Conservation (phyloP, 2,329 filamentous ascomycete species). For the Ophiostoma ips region DNA sequence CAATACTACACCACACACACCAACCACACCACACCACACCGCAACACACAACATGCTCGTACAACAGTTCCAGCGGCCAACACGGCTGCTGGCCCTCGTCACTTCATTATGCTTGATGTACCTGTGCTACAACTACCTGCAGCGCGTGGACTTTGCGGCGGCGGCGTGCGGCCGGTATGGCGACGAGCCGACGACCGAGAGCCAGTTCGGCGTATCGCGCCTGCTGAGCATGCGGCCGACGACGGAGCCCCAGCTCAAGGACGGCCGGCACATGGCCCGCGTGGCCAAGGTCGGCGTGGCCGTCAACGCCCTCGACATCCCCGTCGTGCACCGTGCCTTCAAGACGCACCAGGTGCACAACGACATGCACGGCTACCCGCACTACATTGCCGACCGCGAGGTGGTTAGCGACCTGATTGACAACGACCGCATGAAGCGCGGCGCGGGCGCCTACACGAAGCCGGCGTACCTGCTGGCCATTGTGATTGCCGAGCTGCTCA, state of each 20-base stretch:
- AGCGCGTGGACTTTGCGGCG: slow-evolving; percentile 8
- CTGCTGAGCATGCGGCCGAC: slow-evolving; percentile 4
- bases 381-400: slow-evolving; percentile 21
- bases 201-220: slow-evolving; percentile 7
- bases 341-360: slow-evolving; percentile 23
- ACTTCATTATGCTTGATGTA: slow-evolving; percentile 10
- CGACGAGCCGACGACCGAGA: slow-evolving; percentile 1
- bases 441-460: slow-evolving; percentile 24
- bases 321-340: slow-evolving; percentile 20
- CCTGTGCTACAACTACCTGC: slow-evolving; percentile 12
- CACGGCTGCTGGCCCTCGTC: slow-evolving; percentile 12
- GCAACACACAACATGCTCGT: slow-evolving; percentile 8
- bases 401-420: slow-evolving; percentile 20
- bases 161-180: neutral
- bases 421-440: slow-evolving; percentile 16
- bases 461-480: slow-evolving; percentile 25
- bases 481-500: slow-evolving; percentile 25
- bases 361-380: slow-evolving; percentile 20
- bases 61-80: slow-evolving; percentile 13
- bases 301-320: slow-evolving; percentile 17
- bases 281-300: slow-evolving; percentile 16
- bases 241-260: neutral
- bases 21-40: neutral
- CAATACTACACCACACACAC: neutral
- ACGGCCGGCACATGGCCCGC: slow-evolving; percentile 6